A percentile compares a stretch with the other conserved stretches of the same genome.
These are phyloP conservation scores for Apiotrichum laibachii DNA, from an alignment of 1,284 basidiomycete genomes.

Conservation along the genomic window DNA sequence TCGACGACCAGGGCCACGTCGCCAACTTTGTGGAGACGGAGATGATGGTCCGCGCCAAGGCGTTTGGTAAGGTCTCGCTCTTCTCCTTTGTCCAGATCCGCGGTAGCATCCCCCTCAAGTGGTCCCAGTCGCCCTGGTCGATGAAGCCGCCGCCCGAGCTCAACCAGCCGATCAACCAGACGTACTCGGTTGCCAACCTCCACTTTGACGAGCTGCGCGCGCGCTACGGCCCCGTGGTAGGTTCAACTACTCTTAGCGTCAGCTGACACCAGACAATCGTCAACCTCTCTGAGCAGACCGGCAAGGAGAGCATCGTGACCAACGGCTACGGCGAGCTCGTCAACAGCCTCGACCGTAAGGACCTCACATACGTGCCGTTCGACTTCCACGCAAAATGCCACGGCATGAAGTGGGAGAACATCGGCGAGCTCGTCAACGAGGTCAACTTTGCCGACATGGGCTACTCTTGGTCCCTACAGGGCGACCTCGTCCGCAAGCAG, in stretches of 20 bases:
- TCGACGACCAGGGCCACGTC: constrained; percentile 56
- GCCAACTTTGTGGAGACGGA: constrained; percentile 61
- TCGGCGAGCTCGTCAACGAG: constrained; percentile 69
- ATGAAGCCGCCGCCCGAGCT: constrained; percentile 85
- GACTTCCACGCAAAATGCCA: constrained; percentile 83
- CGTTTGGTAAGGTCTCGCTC: constrained; percentile 66
- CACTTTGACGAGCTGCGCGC: constrained; percentile 71
- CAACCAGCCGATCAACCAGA: constrained; percentile 71
- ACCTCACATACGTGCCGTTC: constrained; percentile 66
- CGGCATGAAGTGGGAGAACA: constrained; percentile 71
- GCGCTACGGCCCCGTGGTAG: constrained; percentile 73
- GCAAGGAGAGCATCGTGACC: constrained; percentile 80
- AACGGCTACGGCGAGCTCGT: constrained; percentile 72
- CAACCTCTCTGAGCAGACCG: constrained; percentile 85
- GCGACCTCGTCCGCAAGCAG: constrained; percentile 71
- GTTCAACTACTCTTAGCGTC: constrained; percentile 12
- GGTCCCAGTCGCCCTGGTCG: constrained; percentile 69
- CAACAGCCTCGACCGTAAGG: constrained; percentile 58
- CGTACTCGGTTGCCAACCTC: constrained; percentile 65
- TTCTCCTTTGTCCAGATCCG: constrained; percentile 86
- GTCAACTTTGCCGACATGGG: constrained; percentile 78
- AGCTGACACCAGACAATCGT: constrained; percentile 63
- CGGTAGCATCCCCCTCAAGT: constrained; percentile 86
- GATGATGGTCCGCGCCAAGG: constrained; percentile 65
- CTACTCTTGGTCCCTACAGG: constrained; percentile 80